Evolutionary conservation across 805 yeast genomes (phyloP).

Genomic region (Ogataea methanolica): DNA sequence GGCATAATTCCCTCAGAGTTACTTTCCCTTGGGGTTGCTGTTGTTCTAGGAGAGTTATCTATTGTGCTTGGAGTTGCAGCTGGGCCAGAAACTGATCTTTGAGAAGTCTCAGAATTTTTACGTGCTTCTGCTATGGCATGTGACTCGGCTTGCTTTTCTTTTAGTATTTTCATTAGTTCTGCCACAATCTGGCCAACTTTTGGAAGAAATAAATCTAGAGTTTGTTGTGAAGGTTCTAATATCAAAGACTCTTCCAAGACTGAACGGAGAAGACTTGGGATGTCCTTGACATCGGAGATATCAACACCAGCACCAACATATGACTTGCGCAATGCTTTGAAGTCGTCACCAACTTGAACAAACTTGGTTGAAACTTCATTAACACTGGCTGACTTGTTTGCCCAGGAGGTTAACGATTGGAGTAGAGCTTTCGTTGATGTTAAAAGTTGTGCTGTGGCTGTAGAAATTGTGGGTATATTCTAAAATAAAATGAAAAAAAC

Average conservation of each 20-base stretch:
- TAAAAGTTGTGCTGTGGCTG: constrained; percentile 47
- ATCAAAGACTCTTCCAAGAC: constrained; percentile 85
- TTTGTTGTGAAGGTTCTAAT: constrained; percentile 78
- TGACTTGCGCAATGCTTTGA: constrained; percentile 77
- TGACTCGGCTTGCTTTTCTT: constrained; percentile 61
- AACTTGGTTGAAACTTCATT: constrained; percentile 84
- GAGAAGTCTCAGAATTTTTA: constrained; percentile 6
- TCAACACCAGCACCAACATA: constrained; percentile 77
- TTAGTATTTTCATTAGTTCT: constrained; percentile 69
- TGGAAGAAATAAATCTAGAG: constrained; percentile 76
- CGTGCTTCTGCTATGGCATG: constrained; percentile 17
- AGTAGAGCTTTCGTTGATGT: constrained; percentile 85
- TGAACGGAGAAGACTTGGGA: constrained; percentile 73
- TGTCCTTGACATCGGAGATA: constrained; percentile 81
- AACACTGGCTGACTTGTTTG: constrained; percentile 72
- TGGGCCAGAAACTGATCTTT: constrained; percentile 26
- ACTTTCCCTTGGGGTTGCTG: constrained; percentile 9
- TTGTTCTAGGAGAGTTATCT: neutral
- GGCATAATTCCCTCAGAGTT: neutral
- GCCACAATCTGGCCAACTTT: constrained; percentile 83
- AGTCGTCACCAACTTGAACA: constrained; percentile 90
- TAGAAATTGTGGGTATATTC: constrained; percentile 66
- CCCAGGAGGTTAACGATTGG: constrained; percentile 90
- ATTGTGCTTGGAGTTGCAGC: constrained; percentile 8
- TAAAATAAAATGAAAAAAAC: constrained; percentile 37